phyloP scores from a whole-genome alignment of 768 basidiomycete genomes.

The Galerina sulciceps region DNA sequence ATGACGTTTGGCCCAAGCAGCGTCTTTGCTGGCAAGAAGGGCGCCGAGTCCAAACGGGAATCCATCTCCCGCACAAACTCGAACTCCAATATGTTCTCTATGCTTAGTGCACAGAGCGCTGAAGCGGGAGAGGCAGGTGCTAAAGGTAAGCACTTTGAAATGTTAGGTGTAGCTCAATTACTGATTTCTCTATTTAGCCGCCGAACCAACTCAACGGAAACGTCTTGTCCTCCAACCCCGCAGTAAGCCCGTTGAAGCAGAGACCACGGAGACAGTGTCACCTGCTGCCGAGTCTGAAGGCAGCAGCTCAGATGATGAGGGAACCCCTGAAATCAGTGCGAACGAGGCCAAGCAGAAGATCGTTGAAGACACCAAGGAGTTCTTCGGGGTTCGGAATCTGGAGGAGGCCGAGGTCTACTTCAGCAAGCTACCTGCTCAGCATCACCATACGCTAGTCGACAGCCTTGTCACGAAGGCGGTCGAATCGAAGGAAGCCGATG shows the following conservation, averaged over 20 bases:
- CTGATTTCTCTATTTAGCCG: conserved; percentile 27
- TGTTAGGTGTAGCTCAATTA: not conserved
- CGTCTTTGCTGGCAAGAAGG: conserved; percentile 79
- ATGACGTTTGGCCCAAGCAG: conserved; percentile 86
- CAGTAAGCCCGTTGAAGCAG: conserved; percentile 62
- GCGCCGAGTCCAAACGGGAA: conserved; percentile 60
- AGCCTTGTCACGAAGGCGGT: conserved; percentile 75
- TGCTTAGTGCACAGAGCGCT: conserved; percentile 66
- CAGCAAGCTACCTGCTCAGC: conserved; percentile 65
- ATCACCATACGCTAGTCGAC: conserved; percentile 71
- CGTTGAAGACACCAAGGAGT: conserved; percentile 82
- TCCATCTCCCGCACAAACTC: conserved; percentile 82
- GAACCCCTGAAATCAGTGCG: conserved; percentile 58
- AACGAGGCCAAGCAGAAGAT: conserved; percentile 77
- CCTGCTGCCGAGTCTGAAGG: conserved; percentile 53
- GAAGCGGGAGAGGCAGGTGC: conserved; percentile 52
- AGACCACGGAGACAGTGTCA: conserved; percentile 38
- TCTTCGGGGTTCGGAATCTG: conserved; percentile 82
- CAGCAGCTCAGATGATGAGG: conserved; percentile 54
- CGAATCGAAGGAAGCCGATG: conserved; percentile 83
- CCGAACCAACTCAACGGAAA: conserved; percentile 64
- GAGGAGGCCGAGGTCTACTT: conserved; percentile 92
- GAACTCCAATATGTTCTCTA: conserved; percentile 85
- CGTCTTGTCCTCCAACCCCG: conserved; percentile 79
- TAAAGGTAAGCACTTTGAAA: conserved; percentile 46